Evolutionary conservation across 768 basidiomycete species (phyloP).

Genomic region (Psilocybe subaeruginosa): DNA sequence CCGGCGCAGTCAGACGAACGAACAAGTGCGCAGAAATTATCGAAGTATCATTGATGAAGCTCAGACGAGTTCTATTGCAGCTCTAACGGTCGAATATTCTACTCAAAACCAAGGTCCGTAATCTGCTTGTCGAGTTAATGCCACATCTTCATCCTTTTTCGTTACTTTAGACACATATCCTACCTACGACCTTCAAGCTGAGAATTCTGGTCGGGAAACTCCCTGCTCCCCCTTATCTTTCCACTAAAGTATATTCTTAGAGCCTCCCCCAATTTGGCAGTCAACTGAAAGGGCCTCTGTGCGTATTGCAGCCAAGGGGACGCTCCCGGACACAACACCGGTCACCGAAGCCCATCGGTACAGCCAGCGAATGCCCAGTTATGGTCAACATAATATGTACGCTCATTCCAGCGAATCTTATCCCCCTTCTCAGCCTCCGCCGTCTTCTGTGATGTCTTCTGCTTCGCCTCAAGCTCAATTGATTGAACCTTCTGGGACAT

Average conservation of each 20-base stretch:
- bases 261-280: slow-evolving; percentile 50
- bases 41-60: slow-evolving; percentile 30
- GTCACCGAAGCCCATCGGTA: slow-evolving; percentile 32
- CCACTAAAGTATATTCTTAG: slow-evolving; percentile 5
- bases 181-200: slow-evolving; percentile 27
- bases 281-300: slow-evolving; percentile 55
- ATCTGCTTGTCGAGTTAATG: slow-evolving; percentile 10
- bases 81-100: slow-evolving; percentile 38
- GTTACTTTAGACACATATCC: slow-evolving; percentile 19
- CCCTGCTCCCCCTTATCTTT: background rate
- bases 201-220: background rate
- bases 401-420: slow-evolving; percentile 13
- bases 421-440: slow-evolving; percentile 14
- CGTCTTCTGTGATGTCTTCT: slow-evolving; percentile 3
- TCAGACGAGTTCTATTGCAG: slow-evolving; percentile 10
- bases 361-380: slow-evolving; percentile 30
- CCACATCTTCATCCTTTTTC: slow-evolving; percentile 1
- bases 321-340: slow-evolving; percentile 29
- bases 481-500: slow-evolving; percentile 7
- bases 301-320: slow-evolving; percentile 56
- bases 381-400: slow-evolving; percentile 29
- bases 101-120: slow-evolving; percentile 36
- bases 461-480: slow-evolving; percentile 5
- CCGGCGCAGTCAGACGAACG: slow-evolving; percentile 60
- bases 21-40: slow-evolving; percentile 42